Evolutionary conservation across 306 rosid species (phyloP).

Genomic region (Clitoria ternatea): DNA sequence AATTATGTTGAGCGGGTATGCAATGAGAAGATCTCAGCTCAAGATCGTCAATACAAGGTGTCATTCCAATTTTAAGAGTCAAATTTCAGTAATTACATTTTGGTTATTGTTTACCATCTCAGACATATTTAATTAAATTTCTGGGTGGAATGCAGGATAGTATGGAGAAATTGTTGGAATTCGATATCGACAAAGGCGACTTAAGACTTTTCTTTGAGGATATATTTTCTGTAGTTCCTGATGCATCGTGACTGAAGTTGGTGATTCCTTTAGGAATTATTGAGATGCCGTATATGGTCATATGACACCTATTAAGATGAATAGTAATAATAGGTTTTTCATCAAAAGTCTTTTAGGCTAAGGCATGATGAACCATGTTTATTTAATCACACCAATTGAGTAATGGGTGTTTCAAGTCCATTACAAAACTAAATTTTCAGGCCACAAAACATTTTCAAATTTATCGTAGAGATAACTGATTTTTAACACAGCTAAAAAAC

Average conservation of each 20-base stretch:
- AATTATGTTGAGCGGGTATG: constrained; percentile 51
- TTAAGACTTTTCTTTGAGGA: constrained; percentile 57
- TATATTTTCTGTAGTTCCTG: constrained; percentile 41
- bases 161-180: constrained; percentile 66
- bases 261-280: background rate
- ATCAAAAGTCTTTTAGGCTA: background rate
- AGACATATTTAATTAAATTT: background rate
- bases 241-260: background rate
- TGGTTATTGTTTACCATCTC: constrained; percentile 14
- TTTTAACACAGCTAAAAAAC: background rate
- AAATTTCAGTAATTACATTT: constrained; percentile 15
- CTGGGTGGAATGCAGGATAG: constrained; percentile 54
- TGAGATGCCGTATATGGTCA: background rate
- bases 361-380: no score
- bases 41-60: constrained; percentile 70
- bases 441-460: background rate
- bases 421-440: background rate
- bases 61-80: constrained; percentile 18
- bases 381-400: no score
- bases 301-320: background rate
- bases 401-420: background rate
- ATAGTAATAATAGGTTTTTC: background rate
- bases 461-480: background rate
- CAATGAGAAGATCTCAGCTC: constrained; percentile 56
- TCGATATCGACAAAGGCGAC: constrained; percentile 57